Evolutionary conservation across 306 rosid species (phyloP).

Genomic region (Coriaria nepalensis): DNA sequence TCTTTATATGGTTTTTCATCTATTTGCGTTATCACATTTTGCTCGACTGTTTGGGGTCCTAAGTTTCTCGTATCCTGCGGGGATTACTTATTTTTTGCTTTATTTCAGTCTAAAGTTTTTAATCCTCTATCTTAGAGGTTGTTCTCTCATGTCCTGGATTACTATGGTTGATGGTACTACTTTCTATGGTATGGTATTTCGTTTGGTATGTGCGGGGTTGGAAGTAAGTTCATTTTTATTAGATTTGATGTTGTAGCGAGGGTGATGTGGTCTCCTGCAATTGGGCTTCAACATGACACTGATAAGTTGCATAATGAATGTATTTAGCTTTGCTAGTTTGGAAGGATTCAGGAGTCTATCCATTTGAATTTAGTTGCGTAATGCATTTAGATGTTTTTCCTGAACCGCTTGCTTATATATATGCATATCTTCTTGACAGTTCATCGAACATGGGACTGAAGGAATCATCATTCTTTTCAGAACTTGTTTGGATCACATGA

Average conservation of each 20-base stretch:
- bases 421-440: constrained; percentile 33
- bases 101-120: neutral
- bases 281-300: too few relatives aligned
- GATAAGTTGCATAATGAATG: too few relatives aligned
- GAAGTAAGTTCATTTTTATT: too few relatives aligned
- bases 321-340: too few relatives aligned
- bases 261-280: too few relatives aligned
- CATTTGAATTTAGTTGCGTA: neutral
- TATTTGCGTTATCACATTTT: neutral
- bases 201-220: too few relatives aligned
- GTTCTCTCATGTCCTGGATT: neutral
- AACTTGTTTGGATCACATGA: constrained; percentile 69
- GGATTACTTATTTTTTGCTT: too few relatives aligned
- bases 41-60: neutral
- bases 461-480: constrained; percentile 80
- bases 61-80: neutral
- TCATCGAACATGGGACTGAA: constrained; percentile 53
- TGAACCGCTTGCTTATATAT: constrained; percentile 11
- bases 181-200: too few relatives aligned
- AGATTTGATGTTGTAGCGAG: too few relatives aligned
- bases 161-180: too few relatives aligned
- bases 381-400: neutral
- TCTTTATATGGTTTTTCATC: constrained; percentile 1
- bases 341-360: too few relatives aligned
- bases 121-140: neutral